Base-by-base conservation (phyloP, 179 eudicot genomes). In the Patellifolia procumbens region DNA sequence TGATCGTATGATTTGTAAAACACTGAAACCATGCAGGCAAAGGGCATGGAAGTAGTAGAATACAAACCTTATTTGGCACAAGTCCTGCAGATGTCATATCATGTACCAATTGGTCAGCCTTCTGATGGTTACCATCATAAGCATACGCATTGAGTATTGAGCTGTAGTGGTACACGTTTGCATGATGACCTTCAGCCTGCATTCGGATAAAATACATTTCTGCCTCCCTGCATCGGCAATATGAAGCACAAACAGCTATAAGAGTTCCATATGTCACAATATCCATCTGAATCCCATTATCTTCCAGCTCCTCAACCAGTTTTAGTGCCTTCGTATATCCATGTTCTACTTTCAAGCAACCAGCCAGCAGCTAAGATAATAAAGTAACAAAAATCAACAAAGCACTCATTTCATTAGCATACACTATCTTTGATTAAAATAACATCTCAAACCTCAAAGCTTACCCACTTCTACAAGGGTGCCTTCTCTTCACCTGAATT, bases 61-160 rank as follows among this genome's bases (percentile, higher is more conserved):
- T 74, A 84, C 88, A 61, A 74, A 93, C 98, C 98, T 93, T 92
- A 81, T 92, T 92, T 45, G 91, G 92, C 71, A 76, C 81, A 68
- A 92, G 79, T 62, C 97, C 97, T 70, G 87, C 88, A 78, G 88
- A 80, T 85, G 83, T 89, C 97, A 93, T 85, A 79, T 90, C 90
- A 71, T 83, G 74, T 72, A 92, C 82, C 84, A 93, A 80, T 74
- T 80, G 78, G 42, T 93, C 96, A 74, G 97, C 98, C 86, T 92
- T 89, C 75, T 73, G 80, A 82, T 83, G 85, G 77, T 88, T 83
- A 32, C 98, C 93, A 62, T 84, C 87, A 28, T 70, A 76, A 29
- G 98, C 87, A 79, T 89, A 93, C 39, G 96, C 96, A 87, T 94
- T 94, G 49, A 94, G 87, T 83, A 94, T 86, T 74, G 98, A 90